Base-by-base conservation (phyloP, 768 basidiomycete species). In the Suillus bovinus region DNA sequence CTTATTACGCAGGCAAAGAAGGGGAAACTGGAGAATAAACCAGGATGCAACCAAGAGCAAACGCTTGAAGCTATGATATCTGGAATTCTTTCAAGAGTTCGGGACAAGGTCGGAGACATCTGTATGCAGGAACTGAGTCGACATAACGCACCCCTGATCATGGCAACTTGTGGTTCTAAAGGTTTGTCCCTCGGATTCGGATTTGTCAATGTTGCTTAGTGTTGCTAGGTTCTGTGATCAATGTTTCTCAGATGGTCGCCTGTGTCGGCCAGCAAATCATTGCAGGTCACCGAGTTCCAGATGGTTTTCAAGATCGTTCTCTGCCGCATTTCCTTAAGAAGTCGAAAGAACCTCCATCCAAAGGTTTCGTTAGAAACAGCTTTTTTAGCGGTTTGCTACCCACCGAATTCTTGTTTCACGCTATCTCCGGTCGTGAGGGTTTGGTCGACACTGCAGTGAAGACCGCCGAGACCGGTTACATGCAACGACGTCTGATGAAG, bases 211-310 rank as follows among this genome's bases (percentile, higher is more conserved):
- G 11, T 61, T 8, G 36, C 22, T 59, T 17, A 64, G 59, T 44
- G 49, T 10, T n/a, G 46, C n/a, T 64, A 91, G 96, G 97, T 74
- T 99, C 97, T 70, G 93, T 94, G 65, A 96, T 99, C 78, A 99
- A 99, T 76, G 97, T 99, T 60, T 96, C 94, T 27, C 97, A 99
- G 78, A 99, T 99, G 97, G 96, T 99, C 59, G 97, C 96, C 71
- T 98, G 96, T 85, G 97, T 99, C 68, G 97, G 97, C 6, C 97
- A 99, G 72, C 97, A 99, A 73, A 98, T 99, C 75, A 99, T 99
- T 65, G 87, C 94, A 22, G 97, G 97, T 8, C 90, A 93, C 78
- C 97, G 97, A 85, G 95, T 99, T 7, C 96, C 95, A 0, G 90
- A 99, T 81, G 97, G 96, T 34, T 99, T 99, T 80, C 96, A 98